Evolutionary conservation across 345 rosid genomes (phyloP).

Genomic region (Populus pruinosa): DNA sequence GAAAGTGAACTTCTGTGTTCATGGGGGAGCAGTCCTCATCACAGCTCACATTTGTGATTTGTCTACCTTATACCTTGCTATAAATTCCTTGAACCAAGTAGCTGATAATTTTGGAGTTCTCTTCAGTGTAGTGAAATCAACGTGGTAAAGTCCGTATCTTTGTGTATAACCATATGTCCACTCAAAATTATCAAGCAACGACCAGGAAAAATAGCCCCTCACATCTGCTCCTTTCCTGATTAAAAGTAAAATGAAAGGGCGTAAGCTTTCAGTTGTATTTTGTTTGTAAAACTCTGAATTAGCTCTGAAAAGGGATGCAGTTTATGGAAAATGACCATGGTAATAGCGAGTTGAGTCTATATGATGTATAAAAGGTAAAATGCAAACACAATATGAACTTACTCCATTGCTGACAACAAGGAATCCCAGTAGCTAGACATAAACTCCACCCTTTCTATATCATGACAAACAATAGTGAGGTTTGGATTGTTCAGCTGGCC

Average conservation of each 20-base stretch:
- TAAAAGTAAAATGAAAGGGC: not conserved
- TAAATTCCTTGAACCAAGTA: conserved; percentile 14
- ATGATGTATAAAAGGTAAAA: no score
- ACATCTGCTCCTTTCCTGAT: conserved; percentile 16
- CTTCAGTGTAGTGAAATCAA: conserved; percentile 7
- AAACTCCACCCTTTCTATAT: conserved; percentile 22
- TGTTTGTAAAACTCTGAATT: no score
- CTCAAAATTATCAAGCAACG: conserved; percentile 16
- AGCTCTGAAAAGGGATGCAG: no score
- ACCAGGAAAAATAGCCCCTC: conserved; percentile 9
- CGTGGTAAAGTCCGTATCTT: conserved; percentile 15
- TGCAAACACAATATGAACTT: not conserved
- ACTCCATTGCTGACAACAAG: conserved; percentile 25
- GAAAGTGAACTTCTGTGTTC: not conserved
- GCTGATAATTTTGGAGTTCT: conserved; percentile 18
- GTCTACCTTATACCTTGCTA: not conserved
- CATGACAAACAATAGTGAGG: conserved; percentile 13
- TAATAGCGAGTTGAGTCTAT: no score
- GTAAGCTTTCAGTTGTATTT: not conserved
- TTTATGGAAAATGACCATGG: no score
- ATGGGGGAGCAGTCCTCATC: not conserved
- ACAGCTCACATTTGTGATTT: not conserved
- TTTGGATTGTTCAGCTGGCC: conserved; percentile 11
- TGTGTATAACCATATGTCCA: conserved; percentile 9
- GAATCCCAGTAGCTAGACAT: conserved; percentile 21